A percentile compares a stretch with the other conserved stretches of the same genome.
Evolutionary conservation across 2,329 filamentous ascomycete species (phyloP).

Genomic region (Fusarium mexicanum): DNA sequence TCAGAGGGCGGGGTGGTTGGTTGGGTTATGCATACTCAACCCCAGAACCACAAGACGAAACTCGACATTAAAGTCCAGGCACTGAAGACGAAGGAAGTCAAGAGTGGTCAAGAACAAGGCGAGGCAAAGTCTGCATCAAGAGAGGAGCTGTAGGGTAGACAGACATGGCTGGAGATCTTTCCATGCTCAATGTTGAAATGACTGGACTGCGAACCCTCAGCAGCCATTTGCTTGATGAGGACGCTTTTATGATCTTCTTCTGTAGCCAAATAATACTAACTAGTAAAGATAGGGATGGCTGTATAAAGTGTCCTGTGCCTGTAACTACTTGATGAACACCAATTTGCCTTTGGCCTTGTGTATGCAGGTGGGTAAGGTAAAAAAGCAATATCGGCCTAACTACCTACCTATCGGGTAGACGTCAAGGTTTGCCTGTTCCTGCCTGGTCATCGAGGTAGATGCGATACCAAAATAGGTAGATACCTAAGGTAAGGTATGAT

Average conservation of each 20-base stretch:
- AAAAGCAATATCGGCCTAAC: slow-evolving; percentile 6
- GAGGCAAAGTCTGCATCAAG: slow-evolving; percentile 23
- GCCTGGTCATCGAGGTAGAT: background rate
- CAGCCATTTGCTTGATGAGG: background rate
- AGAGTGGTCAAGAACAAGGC: slow-evolving; percentile 11
- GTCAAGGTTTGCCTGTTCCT: slow-evolving; percentile 19
- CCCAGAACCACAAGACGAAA: slow-evolving; percentile 46
- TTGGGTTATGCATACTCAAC: slow-evolving; percentile 46
- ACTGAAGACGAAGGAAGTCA: slow-evolving; percentile 42
- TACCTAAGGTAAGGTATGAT: background rate
- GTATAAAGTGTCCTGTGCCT: slow-evolving; percentile 16
- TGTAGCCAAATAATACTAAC: background rate
- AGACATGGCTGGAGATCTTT: background rate
- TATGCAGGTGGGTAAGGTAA: background rate
- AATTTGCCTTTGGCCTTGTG: background rate
- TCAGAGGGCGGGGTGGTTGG: slow-evolving; percentile 42
- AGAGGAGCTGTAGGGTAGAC: slow-evolving; percentile 39
- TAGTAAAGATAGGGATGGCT: background rate
- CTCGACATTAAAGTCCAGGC: slow-evolving; percentile 50
- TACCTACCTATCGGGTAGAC: background rate
- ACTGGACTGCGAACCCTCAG: background rate
- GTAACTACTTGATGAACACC: background rate
- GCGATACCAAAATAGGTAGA: background rate
- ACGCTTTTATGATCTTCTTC: background rate
- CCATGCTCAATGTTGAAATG: background rate